Conservation (phyloP, 345 rosid genomes). For the Brassica carinata region DNA sequence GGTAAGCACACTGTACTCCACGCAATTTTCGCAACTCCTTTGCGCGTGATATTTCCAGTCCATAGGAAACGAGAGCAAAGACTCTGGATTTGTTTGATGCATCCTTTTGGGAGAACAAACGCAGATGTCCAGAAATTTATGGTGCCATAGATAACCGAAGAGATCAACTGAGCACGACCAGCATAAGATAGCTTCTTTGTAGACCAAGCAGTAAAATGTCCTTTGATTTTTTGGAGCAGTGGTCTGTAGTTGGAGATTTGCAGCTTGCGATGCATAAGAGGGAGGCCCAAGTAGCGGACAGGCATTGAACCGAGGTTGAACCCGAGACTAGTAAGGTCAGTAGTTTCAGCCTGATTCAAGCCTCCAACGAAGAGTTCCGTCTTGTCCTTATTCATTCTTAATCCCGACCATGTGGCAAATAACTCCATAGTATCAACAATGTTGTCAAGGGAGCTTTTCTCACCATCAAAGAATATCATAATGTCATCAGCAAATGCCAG, state of each 20-base stretch:
- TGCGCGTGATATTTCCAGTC: background rate
- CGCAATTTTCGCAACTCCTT: background rate
- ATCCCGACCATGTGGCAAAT: background rate
- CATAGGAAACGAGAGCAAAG: background rate
- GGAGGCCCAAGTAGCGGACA: background rate
- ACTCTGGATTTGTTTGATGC: background rate
- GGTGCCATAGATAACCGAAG: background rate
- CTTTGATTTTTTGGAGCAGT: background rate
- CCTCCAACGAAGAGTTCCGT: background rate
- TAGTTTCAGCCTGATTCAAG: background rate
- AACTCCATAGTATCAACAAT: background rate
- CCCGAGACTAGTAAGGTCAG: background rate
- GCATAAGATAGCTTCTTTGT: background rate
- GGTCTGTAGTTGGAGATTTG: background rate
- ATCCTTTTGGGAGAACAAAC: background rate
- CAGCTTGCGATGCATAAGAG: background rate
- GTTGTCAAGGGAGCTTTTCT: background rate
- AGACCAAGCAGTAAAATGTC: background rate
- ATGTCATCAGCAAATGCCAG: background rate
- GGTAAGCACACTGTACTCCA: background rate
- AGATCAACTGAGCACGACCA: background rate
- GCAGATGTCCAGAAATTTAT: background rate
- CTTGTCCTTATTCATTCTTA: background rate
- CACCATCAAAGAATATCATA: background rate
- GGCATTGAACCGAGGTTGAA: background rate